Evolutionary conservation across 495 filamentous ascomycete genomes (phyloP).

Genomic region (Penicillium cataractarum): DNA sequence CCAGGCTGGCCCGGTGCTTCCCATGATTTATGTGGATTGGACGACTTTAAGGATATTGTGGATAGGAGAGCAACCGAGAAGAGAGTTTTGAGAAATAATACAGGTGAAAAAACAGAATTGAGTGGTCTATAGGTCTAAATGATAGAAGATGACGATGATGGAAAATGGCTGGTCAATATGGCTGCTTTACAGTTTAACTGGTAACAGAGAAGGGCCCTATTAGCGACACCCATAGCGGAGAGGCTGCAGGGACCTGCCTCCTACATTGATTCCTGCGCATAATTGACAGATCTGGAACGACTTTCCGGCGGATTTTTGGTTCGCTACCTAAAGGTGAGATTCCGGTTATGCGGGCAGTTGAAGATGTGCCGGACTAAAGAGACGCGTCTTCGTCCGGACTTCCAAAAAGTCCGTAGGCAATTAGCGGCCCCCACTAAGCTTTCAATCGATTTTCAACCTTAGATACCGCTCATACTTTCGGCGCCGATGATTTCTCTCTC

Average conservation of each 20-base stretch:
- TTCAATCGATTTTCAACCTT: no score
- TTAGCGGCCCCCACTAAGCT: background rate
- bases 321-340: background rate
- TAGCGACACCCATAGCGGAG: no score
- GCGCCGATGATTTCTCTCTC: no score
- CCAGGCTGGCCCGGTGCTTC: background rate
- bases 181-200: constrained; percentile 3
- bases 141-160: background rate
- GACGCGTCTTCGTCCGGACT: background rate
- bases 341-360: background rate
- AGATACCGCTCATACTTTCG: no score
- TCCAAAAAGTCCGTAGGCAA: background rate
- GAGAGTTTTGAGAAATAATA: background rate
- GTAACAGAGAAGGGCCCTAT: background rate
- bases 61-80: background rate
- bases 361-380: background rate
- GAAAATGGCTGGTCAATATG: constrained; percentile 1
- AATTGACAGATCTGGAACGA: background rate
- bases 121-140: constrained; percentile 1
- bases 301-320: constrained; percentile 3
- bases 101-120: background rate
- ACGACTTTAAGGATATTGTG: background rate
- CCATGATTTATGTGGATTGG: background rate
- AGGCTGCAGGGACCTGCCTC: background rate
- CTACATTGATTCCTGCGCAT: background rate